Evolutionary conservation across 768 basidiomycete species (phyloP).

Genomic region (Guyanaporus albipodus): DNA sequence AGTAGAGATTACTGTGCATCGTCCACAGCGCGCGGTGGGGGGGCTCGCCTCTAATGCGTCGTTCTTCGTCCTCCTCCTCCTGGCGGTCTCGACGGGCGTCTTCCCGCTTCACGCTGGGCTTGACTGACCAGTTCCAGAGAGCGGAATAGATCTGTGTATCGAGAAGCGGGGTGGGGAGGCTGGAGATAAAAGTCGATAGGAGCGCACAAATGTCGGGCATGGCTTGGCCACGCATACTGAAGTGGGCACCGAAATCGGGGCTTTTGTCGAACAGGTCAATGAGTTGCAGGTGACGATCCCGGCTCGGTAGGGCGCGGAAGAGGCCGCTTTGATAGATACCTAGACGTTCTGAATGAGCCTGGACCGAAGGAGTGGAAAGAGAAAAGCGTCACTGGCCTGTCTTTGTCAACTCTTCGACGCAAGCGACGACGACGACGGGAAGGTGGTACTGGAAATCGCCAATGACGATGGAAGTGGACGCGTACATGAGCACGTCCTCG

Average conservation of each 20-base stretch:
- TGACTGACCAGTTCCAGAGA: constrained; percentile 43
- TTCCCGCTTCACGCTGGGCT: constrained; percentile 37
- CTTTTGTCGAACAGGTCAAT: constrained; percentile 37
- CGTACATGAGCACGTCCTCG: constrained; percentile 30
- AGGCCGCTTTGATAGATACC: constrained; percentile 42
- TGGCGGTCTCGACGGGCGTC: constrained; percentile 28
- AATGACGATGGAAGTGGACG: constrained; percentile 32
- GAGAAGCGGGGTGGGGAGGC: constrained; percentile 45
- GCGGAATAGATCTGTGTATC: constrained; percentile 39
- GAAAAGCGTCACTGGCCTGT: constrained; percentile 30
- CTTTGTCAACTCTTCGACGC: constrained; percentile 45
- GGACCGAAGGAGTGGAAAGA: not conserved
- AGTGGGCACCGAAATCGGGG: constrained; percentile 18
- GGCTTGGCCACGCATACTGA: constrained; percentile 32
- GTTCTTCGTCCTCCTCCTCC: constrained; percentile 32
- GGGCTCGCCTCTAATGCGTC: constrained; percentile 25
- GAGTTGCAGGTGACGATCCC: constrained; percentile 37
- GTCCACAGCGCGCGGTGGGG: constrained; percentile 13
- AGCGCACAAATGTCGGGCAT: constrained; percentile 45
- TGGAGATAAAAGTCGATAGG: constrained; percentile 44
- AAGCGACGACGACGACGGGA: constrained; percentile 38
- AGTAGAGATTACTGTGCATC: constrained; percentile 12
- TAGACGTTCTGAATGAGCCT: constrained; percentile 10
- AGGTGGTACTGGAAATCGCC: constrained; percentile 37
- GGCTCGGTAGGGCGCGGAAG: constrained; percentile 41